Evolutionary conservation across 2,329 filamentous ascomycete genomes (phyloP).

Genomic region (Calonectria pteridis): DNA sequence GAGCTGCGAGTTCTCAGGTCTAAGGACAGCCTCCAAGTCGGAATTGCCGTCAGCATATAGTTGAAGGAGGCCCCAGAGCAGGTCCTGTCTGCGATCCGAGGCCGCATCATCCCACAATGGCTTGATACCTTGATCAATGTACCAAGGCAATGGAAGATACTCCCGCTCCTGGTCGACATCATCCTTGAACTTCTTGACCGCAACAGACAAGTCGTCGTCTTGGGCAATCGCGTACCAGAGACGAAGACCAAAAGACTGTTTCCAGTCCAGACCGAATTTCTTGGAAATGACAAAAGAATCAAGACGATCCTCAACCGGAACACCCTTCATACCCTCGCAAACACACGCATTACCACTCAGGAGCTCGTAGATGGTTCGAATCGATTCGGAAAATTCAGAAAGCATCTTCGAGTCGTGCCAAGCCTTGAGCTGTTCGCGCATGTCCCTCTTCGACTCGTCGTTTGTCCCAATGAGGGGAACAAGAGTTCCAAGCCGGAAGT

Average conservation of each 20-base stretch:
- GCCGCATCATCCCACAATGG: conserved; percentile 72
- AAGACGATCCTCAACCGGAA: conserved; percentile 82
- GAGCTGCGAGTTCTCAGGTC: conserved; percentile 81
- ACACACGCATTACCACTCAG: conserved; percentile 88
- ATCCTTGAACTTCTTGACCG: conserved; percentile 78
- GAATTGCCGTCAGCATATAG: conserved; percentile 75
- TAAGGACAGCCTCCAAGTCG: conserved; percentile 77
- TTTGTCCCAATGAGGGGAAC: conserved; percentile 85
- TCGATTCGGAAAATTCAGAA: conserved; percentile 86
- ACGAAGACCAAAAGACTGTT: conserved; percentile 90
- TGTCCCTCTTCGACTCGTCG: conserved; percentile 76
- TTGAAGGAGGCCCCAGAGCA: conserved; percentile 89
- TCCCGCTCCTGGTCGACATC: conserved; percentile 81
- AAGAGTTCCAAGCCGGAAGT: conserved; percentile 88
- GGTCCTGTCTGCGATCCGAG: conserved; percentile 74
- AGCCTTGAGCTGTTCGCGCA: conserved; percentile 82
- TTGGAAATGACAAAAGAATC: conserved; percentile 85
- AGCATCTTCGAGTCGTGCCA: conserved; percentile 88
- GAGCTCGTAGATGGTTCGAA: conserved; percentile 90
- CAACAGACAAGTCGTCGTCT: conserved; percentile 77
- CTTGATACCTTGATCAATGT: conserved; percentile 69
- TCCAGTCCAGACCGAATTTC: conserved; percentile 90
- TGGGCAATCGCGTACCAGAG: conserved; percentile 86
- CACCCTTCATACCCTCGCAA: conserved; percentile 81
- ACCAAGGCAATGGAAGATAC: conserved; percentile 79